phyloP scores from a whole-genome alignment of 495 filamentous ascomycete genomes.

The Penicillium cinerascens region DNA sequence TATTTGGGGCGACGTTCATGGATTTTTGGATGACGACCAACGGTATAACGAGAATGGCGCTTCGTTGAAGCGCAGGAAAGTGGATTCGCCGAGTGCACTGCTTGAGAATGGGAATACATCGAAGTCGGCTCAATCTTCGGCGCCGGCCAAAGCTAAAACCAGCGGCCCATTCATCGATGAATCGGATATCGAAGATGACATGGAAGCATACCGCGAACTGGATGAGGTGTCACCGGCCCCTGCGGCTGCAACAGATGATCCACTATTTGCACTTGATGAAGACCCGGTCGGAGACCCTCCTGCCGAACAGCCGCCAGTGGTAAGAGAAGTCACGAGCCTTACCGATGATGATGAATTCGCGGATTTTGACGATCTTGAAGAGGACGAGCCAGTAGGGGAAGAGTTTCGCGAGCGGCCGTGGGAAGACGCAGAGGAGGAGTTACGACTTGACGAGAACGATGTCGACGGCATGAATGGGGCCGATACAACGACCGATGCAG shows the following conservation, averaged over 20 bases:
- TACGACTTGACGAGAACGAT: constrained; percentile 10
- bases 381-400: constrained; percentile 37
- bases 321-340: constrained; percentile 56
- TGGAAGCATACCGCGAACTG: constrained; percentile 22
- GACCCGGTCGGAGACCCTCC: constrained; percentile 51
- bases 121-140: constrained; percentile 1
- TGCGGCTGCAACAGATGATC: constrained; percentile 1
- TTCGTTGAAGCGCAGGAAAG: constrained; percentile 38
- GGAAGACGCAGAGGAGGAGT: constrained; percentile 25
- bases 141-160: constrained; percentile 9
- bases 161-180: constrained; percentile 63
- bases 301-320: constrained; percentile 35
- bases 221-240: constrained; percentile 8
- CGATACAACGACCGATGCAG: constrained; percentile 41
- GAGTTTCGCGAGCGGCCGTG: constrained; percentile 41
- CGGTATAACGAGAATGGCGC: constrained; percentile 29
- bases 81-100: constrained; percentile 26
- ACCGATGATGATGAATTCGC: constrained; percentile 56
- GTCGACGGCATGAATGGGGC: constrained; percentile 27
- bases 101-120: constrained; percentile 1
- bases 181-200: constrained; percentile 63
- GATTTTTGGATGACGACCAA: constrained; percentile 11
- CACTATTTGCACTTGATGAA: constrained; percentile 9
- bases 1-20: constrained; percentile 35
- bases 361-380: constrained; percentile 68